Evolutionary conservation across 805 yeast genomes (phyloP), one percentile per base, ranked within the genome.

Genomic region (Hanseniaspora clermontiae): DNA sequence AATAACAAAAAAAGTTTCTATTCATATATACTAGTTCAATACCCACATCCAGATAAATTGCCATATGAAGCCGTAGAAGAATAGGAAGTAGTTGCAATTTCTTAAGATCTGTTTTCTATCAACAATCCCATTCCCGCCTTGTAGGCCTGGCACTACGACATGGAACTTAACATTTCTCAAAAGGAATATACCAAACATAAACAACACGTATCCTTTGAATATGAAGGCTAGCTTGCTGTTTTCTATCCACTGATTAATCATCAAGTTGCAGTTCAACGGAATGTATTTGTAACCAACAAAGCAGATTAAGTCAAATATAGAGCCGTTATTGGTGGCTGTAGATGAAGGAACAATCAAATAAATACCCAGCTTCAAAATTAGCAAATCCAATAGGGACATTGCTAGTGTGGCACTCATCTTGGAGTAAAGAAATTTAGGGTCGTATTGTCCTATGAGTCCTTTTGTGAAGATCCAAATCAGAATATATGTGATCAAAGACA

Each of bases 201-300:
- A 69, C 47, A 78, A 71, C 14, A 80, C 67, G 64, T 78, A 77
- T 8, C 76, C 45, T 58, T 77, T 78, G 43, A 79, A 73, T 29
- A 74, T 52, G 58, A 58, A 68, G 31, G 71, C 70, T 43, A 74
- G 71, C 49, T 76, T 64, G 60, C 74, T 75, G 60, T 79, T 82
- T 61, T 78, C 29, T 6, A 49, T 17, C 45, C 43, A 39, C 14
- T 51, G 51, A 31, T 51, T 57, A 14, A 57, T 51, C 24, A 57
- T 14, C 62, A 83, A 70, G 53, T 79, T 72, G n/a, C 77, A 66
- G 17, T 83, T 77, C 60, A 84, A 75, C 9, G 95, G 87, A 42
- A 95, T 88, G 66, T 88, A 95, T 68, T 93, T 93, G 75, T 93
- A 95, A 39, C 97, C 97, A 51, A 90, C 83, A 70, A 87, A 93